Evolutionary conservation across 495 filamentous ascomycete species (phyloP), one percentile per base, ranked within the genome.

Genomic region (Amniculicola lignicola): DNA sequence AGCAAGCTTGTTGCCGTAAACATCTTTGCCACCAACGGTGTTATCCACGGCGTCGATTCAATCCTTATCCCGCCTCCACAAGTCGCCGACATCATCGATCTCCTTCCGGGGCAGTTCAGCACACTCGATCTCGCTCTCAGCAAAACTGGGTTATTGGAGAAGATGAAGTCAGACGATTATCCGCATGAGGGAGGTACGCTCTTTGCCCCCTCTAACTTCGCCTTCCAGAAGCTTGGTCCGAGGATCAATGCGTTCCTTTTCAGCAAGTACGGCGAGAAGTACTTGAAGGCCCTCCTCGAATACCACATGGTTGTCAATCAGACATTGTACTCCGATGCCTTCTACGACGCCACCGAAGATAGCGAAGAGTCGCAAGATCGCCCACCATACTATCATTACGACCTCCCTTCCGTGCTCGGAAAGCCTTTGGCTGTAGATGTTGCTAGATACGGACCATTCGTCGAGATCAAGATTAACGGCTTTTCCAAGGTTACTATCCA

Each of bases 281-380:
- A 84, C 63, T 74, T 95, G n/a, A 79, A 76, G 52, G 84, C 85
- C 0, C 66, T 95, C 45, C 71, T 95, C 18, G 70, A 83, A 69
- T 95, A 94, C 68, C 88, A 94, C 64, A 69, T 91, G 57, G 85
- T 90, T 1, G 75, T 75, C 4, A 81, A 85, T 58, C 77, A 83
- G 60, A 91, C 88, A 1, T 70, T 96, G 2, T 95, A 95, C 69
- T 86, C 85, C 16, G 91, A 95, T 70, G 86, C 79, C 15, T 87
- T 76, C 63, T 89, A 89, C 69, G 75, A 77, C 10, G 57, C 65
- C n/a, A 63, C 70, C 0, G 36, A 15, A 11, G 71, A 74, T 45
- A 61, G 49, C 6, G 29, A 41, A 0, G 43, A 71, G 14, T 65
- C 61, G 10, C 29, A 60, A 16, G 15, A 43, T 19, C 51, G 62